phyloP scores from a whole-genome alignment of 2,329 filamentous ascomycete genomes.

The Thermothelomyces thermophilus region DNA sequence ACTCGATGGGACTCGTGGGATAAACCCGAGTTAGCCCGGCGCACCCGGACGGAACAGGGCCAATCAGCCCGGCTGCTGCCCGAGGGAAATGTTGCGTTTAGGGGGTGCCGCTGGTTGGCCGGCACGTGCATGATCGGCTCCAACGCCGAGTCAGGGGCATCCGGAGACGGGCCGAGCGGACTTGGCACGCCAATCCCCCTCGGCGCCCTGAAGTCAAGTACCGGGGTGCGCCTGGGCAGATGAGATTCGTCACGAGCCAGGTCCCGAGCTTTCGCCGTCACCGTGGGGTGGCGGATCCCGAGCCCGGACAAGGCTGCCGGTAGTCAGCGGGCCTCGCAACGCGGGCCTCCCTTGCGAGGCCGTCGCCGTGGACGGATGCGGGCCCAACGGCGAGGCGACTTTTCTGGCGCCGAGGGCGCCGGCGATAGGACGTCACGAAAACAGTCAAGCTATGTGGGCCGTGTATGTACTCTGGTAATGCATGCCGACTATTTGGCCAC shows the following conservation, averaged over 20 bases:
- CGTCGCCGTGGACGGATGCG: background rate
- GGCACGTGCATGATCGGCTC: background rate
- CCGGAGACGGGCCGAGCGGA: constrained; percentile 13
- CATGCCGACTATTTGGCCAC: background rate
- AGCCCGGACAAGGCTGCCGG: background rate
- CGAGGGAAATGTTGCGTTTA: background rate
- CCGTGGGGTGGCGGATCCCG: background rate
- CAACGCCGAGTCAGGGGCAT: constrained; percentile 3
- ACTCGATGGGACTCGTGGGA: too few species aligned
- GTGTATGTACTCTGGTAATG: too few species aligned
- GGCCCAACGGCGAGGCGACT: background rate
- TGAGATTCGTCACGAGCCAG: constrained; percentile 3
- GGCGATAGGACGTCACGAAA: background rate
- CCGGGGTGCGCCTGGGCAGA: constrained; percentile 6
- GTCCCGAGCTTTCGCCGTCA: constrained; percentile 1
- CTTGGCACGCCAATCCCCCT: constrained; percentile 10
- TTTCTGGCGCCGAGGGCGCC: background rate
- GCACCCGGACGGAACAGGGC: too few species aligned
- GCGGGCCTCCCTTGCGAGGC: too few species aligned
- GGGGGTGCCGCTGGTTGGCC: background rate
- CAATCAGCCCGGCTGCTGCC: too few species aligned
- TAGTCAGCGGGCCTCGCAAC: background rate
- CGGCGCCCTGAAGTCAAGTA: background rate
- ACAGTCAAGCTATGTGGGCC: background rate
- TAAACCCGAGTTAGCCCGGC: too few species aligned